A percentile compares a stretch with the other conserved stretches of the same genome.
Conservation (phyloP, 2,329 filamentous ascomycete species). For the Xylaria sp. region DNA sequence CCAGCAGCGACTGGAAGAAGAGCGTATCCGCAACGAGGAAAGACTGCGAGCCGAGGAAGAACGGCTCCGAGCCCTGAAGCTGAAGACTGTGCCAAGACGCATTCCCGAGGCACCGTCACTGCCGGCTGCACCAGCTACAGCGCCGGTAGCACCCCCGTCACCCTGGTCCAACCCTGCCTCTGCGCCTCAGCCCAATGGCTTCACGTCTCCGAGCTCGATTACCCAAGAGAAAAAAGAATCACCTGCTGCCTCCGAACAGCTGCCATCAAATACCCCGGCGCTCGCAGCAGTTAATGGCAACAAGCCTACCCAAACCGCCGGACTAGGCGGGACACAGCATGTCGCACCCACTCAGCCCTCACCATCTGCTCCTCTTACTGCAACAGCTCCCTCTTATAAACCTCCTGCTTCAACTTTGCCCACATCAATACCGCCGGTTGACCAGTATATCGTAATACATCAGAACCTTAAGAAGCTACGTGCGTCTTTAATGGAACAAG, state of each 20-base stretch:
- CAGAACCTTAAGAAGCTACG: conserved; percentile 71
- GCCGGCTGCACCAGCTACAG: conserved; percentile 43
- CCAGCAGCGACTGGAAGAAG: conserved; percentile 59
- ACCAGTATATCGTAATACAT: conserved; percentile 70
- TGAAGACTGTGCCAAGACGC: conserved; percentile 58
- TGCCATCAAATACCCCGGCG: conserved; percentile 25
- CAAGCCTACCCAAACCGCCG: conserved; percentile 24
- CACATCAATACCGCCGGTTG: conserved; percentile 43
- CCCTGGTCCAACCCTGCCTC: conserved; percentile 9
- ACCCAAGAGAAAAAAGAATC: neutral
- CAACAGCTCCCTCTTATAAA: conserved; percentile 20
- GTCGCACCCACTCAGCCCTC: conserved; percentile 21
- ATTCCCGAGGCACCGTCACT: conserved; percentile 47
- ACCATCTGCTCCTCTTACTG: conserved; percentile 30
- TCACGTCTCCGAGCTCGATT: conserved; percentile 1
- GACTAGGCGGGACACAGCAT: conserved; percentile 4
- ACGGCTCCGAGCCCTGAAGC: conserved; percentile 59
- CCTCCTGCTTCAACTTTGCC: conserved; percentile 28
- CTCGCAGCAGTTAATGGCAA: conserved; percentile 38
- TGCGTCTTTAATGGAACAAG: conserved; percentile 60
- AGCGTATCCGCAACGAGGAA: conserved; percentile 59
- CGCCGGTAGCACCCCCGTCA: conserved; percentile 31
- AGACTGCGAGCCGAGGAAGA: conserved; percentile 60
- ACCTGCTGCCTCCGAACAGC: neutral
- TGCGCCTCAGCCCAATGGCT: conserved; percentile 17